These are phyloP conservation scores for Rossbeevera mucosa DNA, from an alignment of 768 basidiomycete genomes.

Conservation along the genomic window DNA sequence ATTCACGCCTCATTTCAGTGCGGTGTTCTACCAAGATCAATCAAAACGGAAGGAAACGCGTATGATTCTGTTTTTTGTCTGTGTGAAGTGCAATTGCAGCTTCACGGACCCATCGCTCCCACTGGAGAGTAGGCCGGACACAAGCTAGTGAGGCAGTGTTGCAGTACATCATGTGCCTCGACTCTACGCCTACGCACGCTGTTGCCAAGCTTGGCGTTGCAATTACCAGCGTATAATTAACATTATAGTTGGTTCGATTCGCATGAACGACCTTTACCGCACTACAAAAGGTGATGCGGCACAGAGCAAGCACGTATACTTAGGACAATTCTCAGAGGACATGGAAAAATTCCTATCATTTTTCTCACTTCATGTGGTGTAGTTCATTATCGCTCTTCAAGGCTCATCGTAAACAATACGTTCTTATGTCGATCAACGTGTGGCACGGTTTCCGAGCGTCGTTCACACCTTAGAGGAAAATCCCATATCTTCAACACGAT, in stretches of 20 bases:
- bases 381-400: not conserved
- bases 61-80: slow-evolving; percentile 92
- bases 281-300: not conserved
- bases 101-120: slow-evolving; percentile 68
- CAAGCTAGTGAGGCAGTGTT: slow-evolving; percentile 13
- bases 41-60: slow-evolving; percentile 94
- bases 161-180: not conserved
- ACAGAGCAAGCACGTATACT: not conserved
- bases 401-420: not conserved
- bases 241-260: not conserved
- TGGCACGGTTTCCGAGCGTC: not conserved
- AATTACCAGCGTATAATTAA: not conserved
- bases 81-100: slow-evolving; percentile 72
- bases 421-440: not conserved
- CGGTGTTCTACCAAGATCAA: slow-evolving; percentile 95
- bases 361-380: not conserved
- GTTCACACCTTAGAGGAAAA: not conserved
- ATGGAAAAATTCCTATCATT: not conserved
- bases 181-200: slow-evolving; percentile 2
- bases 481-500: not conserved
- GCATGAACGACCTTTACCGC: not conserved
- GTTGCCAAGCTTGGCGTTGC: not conserved
- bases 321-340: not conserved
- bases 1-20: slow-evolving; percentile 42
- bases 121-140: slow-evolving; percentile 37